Percentiles rank a stretch among this genome's conserved stretches.
These are phyloP conservation scores for Lichtheimia ornata DNA, from an alignment of 371 early-diverging fungal species.

Conservation along the genomic window DNA sequence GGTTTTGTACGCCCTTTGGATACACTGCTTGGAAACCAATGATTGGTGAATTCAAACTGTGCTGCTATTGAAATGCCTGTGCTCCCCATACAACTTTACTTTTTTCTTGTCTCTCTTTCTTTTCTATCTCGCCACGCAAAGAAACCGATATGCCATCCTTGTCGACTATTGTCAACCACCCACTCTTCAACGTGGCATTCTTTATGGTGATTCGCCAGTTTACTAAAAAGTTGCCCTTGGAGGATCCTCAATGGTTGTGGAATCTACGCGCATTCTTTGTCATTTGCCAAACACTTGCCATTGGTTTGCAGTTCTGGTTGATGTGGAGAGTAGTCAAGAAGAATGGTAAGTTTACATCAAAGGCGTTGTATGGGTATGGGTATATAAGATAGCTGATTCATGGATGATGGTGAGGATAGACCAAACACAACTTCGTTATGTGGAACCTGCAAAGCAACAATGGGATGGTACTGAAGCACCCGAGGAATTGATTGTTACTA, in stretches of 20 bases:
- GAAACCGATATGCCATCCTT: slow-evolving; percentile 19
- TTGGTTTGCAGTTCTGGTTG: slow-evolving; percentile 33
- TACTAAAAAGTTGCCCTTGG: slow-evolving; percentile 30
- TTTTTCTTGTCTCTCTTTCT: no score
- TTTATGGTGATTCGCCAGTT: slow-evolving; percentile 37
- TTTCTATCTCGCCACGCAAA: no score
- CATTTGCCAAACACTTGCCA: slow-evolving; percentile 26
- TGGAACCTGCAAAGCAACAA: slow-evolving; percentile 32
- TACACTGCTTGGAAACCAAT: no score
- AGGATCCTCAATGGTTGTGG: slow-evolving; percentile 27
- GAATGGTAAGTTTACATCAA: slow-evolving; percentile 34
- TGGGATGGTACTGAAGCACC: slow-evolving; percentile 42
- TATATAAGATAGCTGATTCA: background rate
- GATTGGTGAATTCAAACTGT: no score
- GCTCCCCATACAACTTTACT: no score
- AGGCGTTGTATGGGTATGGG: background rate
- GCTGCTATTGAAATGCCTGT: no score
- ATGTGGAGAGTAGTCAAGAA: slow-evolving; percentile 33
- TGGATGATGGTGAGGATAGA: slow-evolving; percentile 20
- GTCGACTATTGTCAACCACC: slow-evolving; percentile 27
- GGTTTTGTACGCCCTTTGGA: no score
- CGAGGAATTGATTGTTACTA: slow-evolving; percentile 38
- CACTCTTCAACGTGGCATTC: slow-evolving; percentile 34
- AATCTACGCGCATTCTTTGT: slow-evolving; percentile 36
- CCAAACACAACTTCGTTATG: slow-evolving; percentile 38